Evolutionary conservation across 208 protist genomes (phyloP).

Genomic region (Acanthamoeba royreba): DNA sequence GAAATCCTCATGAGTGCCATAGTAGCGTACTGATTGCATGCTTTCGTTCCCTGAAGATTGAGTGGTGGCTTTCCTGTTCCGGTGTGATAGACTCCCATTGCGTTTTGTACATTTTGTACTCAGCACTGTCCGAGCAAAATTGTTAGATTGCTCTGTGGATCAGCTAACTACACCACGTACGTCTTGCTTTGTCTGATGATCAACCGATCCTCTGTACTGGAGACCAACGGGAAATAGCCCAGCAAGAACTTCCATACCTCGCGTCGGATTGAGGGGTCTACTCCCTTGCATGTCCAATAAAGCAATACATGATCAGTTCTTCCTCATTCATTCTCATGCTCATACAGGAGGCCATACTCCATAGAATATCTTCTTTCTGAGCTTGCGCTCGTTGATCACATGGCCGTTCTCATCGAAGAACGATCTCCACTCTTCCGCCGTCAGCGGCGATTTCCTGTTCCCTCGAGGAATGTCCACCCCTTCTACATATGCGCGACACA

Average conservation of each 20-base stretch:
- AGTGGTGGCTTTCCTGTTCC: neutral
- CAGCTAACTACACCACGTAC: neutral
- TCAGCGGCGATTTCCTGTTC: neutral
- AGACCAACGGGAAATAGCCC: neutral
- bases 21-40: neutral
- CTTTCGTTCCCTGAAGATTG: neutral
- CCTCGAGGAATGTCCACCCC: neutral
- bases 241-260: conserved; percentile 41
- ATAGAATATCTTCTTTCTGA: conserved; percentile 36
- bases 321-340: neutral
- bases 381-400: neutral
- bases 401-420: neutral
- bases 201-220: neutral
- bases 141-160: neutral
- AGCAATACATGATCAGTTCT: neutral
- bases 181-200: neutral
- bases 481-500: too few relatives aligned
- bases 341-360: neutral
- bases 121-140: neutral
- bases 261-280: neutral
- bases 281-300: neutral
- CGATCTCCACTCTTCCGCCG: neutral
- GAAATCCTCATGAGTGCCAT: neutral
- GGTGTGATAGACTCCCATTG: conserved; percentile 16
- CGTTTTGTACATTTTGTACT: conserved; percentile 14